These are phyloP conservation scores for Coemansia sp. DNA, from an alignment of 192 early-diverging fungal genomes.

Conservation along the genomic window DNA sequence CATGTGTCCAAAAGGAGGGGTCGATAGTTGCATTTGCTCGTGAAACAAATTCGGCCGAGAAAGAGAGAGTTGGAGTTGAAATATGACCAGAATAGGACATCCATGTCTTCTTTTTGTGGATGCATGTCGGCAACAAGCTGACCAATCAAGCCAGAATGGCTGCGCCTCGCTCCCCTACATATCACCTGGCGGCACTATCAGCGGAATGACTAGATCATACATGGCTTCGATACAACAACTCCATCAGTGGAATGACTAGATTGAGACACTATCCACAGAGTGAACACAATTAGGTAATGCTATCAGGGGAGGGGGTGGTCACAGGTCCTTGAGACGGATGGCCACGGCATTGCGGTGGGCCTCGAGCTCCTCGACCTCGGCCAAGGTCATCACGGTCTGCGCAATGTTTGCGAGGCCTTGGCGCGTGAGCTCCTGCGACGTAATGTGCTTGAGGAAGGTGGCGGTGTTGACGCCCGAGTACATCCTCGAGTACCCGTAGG, in stretches of 20 bases:
- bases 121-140: conserved; percentile 5
- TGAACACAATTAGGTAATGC: conserved; percentile 1
- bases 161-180: not conserved
- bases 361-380: conserved; percentile 94
- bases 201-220: no score
- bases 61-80: not conserved
- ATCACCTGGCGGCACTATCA: no score
- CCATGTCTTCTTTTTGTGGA: not conserved
- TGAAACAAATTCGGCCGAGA: conserved; percentile 9
- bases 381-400: conserved; percentile 92
- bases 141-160: not conserved
- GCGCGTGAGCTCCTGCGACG: conserved; percentile 86
- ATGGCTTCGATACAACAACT: no score
- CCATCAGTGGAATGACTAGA: no score
- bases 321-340: conserved; percentile 66
- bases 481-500: conserved; percentile 98
- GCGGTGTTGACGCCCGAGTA: conserved; percentile 98
- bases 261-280: no score
- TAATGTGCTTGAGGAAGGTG: conserved; percentile 98
- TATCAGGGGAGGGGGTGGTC: not conserved
- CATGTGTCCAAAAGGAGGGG: conserved; percentile 1
- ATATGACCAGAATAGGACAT: no score
- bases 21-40: not conserved
- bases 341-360: conserved; percentile 98
- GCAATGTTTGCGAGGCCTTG: conserved; percentile 86